phyloP scores from a whole-genome alignment of 805 yeast genomes.

The Candida boidinii region DNA sequence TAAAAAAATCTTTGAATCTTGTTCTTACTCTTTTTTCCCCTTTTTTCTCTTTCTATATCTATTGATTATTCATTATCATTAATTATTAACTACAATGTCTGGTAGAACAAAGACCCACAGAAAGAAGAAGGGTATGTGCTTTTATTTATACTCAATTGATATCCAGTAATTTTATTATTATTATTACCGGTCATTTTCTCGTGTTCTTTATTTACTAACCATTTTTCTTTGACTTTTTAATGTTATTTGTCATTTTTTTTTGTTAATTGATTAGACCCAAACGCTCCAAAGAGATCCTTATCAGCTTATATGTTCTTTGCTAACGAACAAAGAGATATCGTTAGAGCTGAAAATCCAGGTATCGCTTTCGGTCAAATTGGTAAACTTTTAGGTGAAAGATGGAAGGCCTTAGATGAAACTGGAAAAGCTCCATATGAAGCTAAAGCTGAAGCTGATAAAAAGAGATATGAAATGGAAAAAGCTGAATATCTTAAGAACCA shows the following conservation, averaged over 20 bases:
- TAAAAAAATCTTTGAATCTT: conserved; percentile 1
- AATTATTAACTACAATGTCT: conserved; percentile 15
- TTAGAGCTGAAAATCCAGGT: conserved; percentile 95
- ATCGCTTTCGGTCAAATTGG: conserved; percentile 94
- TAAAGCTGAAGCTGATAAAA: conserved; percentile 93
- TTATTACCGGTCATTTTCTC: neutral
- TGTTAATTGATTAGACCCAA: conserved; percentile 51
- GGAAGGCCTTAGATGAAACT: conserved; percentile 83
- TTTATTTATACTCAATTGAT: too few species aligned
- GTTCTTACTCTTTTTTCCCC: neutral
- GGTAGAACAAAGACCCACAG: conserved; percentile 21
- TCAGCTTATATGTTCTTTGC: conserved; percentile 99
- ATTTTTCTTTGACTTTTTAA: neutral
- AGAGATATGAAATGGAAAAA: conserved; percentile 95
- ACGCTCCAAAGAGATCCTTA: conserved; percentile 97
- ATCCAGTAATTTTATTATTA: neutral
- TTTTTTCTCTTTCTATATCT: neutral
- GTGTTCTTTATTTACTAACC: neutral
- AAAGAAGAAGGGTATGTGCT: conserved; percentile 26
- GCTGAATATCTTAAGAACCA: conserved; percentile 56
- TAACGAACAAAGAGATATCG: conserved; percentile 92
- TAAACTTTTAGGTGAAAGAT: conserved; percentile 87
- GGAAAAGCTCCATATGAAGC: conserved; percentile 87
- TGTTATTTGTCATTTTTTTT: neutral
- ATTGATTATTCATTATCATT: conserved; percentile 4